A percentile compares a stretch with the other conserved stretches of the same genome.
Evolutionary conservation across 1,284 basidiomycete genomes (phyloP).

Genomic region (Ceratobasidium theobromae): DNA sequence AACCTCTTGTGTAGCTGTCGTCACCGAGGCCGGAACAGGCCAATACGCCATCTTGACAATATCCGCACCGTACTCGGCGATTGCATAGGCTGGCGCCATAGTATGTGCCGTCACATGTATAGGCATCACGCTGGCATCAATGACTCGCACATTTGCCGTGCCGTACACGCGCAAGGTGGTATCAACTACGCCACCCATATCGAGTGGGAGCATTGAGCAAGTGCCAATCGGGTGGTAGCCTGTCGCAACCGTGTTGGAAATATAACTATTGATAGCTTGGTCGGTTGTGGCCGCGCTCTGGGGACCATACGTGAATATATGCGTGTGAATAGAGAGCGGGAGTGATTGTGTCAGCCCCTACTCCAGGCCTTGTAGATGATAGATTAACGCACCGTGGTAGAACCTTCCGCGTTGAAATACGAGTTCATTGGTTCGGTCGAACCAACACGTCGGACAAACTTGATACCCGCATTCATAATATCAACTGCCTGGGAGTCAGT

Average conservation of each 20-base stretch:
- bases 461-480: conserved; percentile 16
- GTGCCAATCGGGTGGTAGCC: conserved; percentile 60
- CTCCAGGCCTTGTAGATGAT: too few relatives aligned
- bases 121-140: conserved; percentile 42
- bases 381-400: neutral
- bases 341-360: too few relatives aligned
- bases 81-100: conserved; percentile 44
- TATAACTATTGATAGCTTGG: conserved; percentile 13
- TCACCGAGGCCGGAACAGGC: conserved; percentile 2
- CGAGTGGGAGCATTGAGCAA: conserved; percentile 63
- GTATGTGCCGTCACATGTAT: conserved; percentile 44
- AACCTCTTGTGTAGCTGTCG: neutral
- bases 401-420: conserved; percentile 16
- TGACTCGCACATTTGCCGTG: conserved; percentile 36
- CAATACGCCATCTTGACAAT: conserved; percentile 28
- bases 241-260: conserved; percentile 28
- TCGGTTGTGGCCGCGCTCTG: conserved; percentile 23
- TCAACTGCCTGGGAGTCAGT: neutral
- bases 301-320: neutral
- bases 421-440: conserved; percentile 18
- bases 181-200: conserved; percentile 66
- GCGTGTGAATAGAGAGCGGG: neutral
- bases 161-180: conserved; percentile 64
- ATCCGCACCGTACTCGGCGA: conserved; percentile 41
- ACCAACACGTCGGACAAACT: conserved; percentile 7